A percentile compares a stretch with the other conserved stretches of the same genome.
Evolutionary conservation across 495 filamentous ascomycete species (phyloP).

Genomic region (Penicillium roqueforti): DNA sequence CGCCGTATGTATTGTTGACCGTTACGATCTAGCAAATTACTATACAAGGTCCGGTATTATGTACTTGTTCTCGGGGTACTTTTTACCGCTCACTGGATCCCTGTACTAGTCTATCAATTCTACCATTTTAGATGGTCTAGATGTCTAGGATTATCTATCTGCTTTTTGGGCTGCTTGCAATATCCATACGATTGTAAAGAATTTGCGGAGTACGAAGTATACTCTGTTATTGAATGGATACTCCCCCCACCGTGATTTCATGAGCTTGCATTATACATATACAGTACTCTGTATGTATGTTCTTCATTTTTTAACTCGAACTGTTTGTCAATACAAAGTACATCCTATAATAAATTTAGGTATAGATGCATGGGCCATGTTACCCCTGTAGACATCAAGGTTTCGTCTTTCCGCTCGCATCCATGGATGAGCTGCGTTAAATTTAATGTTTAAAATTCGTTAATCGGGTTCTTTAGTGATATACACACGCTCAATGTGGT

Average conservation of each 20-base stretch:
- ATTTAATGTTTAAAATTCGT: slow-evolving; percentile 7
- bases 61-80: background rate
- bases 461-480: background rate
- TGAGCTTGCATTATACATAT: background rate
- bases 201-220: background rate
- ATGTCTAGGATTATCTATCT: background rate
- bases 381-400: background rate
- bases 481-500: background rate
- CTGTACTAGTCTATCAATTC: background rate
- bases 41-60: background rate
- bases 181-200: background rate
- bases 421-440: slow-evolving; percentile 10
- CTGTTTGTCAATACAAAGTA: no score
- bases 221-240: background rate
- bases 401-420: slow-evolving; percentile 1
- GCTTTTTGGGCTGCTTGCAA: background rate
- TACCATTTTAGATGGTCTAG: background rate
- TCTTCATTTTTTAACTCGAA: background rate
- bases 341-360: background rate
- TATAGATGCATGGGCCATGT: background rate
- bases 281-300: background rate
- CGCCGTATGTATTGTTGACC: background rate
- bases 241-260: no score
- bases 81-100: background rate
- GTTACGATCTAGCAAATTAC: slow-evolving; percentile 5